These are phyloP conservation scores for Kitagawia praeruptora DNA, from an alignment of 129 eudicot species.

Conservation along the genomic window DNA sequence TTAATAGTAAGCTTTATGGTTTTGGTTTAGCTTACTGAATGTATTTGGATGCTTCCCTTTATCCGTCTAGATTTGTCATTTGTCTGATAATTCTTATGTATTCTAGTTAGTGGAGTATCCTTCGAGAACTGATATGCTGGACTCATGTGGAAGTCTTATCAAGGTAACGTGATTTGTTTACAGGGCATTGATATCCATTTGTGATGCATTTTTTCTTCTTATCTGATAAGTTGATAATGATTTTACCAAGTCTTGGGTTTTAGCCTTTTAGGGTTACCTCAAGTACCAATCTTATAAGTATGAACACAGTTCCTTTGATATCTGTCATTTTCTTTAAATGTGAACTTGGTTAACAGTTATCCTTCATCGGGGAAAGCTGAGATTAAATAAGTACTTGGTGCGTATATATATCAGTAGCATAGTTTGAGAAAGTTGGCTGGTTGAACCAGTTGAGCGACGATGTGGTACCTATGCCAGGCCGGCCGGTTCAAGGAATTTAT, in stretches of 20 bases:
- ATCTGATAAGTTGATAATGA: not conserved
- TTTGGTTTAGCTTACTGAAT: constrained; percentile 1
- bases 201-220: constrained; percentile 1
- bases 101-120: constrained; percentile 87
- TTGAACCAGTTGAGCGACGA: not conserved
- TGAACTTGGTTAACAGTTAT: not conserved
- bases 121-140: constrained; percentile 69
- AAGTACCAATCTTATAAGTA: not conserved
- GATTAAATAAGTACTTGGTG: not conserved
- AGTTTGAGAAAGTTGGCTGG: not conserved
- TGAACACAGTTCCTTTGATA: not conserved
- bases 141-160: constrained; percentile 63
- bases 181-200: not conserved
- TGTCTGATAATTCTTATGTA: constrained; percentile 8
- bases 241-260: not conserved
- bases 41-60: not conserved
- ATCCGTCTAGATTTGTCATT: not conserved
- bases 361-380: not conserved
- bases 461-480: not conserved
- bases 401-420: not conserved
- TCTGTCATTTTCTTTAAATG: not conserved
- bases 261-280: not conserved
- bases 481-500: not conserved
- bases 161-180: constrained; percentile 38
- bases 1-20: constrained; percentile 44